Evolutionary conservation across 768 basidiomycete genomes (phyloP).

Genomic region (Lactarius indigo): DNA sequence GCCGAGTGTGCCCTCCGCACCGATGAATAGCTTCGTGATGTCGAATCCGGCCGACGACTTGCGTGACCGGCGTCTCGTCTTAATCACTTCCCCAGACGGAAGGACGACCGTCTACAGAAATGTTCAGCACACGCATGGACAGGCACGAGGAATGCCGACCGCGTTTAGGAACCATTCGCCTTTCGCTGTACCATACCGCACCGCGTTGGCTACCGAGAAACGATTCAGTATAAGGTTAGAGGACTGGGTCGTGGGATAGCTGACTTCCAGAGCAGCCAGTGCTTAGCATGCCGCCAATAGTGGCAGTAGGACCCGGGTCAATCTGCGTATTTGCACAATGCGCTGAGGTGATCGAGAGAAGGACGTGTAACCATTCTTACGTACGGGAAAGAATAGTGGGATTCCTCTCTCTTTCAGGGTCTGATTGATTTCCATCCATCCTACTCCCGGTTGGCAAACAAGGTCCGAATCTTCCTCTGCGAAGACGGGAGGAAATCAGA

Average conservation of each 20-base stretch:
- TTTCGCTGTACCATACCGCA: slow-evolving; percentile 85
- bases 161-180: slow-evolving; percentile 89
- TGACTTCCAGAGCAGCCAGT: slow-evolving; percentile 84
- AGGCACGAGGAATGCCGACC: slow-evolving; percentile 38
- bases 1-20: slow-evolving; percentile 78
- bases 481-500: background rate
- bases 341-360: background rate
- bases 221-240: background rate
- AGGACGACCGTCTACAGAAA: slow-evolving; percentile 74
- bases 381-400: slow-evolving; percentile 79
- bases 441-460: slow-evolving; percentile 68
- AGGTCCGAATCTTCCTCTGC: slow-evolving; percentile 68
- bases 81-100: slow-evolving; percentile 85
- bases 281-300: slow-evolving; percentile 82
- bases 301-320: slow-evolving; percentile 75
- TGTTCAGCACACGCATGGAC: background rate
- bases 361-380: background rate
- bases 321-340: slow-evolving; percentile 40
- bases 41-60: slow-evolving; percentile 91
- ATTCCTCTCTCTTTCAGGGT: slow-evolving; percentile 65
- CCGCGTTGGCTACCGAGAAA: slow-evolving; percentile 58
- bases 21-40: slow-evolving; percentile 80
- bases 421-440: slow-evolving; percentile 74
- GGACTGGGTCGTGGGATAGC: slow-evolving; percentile 20
- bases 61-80: slow-evolving; percentile 71